Base-by-base conservation (phyloP, 331 rosid species). In the Malus hybrid region DNA sequence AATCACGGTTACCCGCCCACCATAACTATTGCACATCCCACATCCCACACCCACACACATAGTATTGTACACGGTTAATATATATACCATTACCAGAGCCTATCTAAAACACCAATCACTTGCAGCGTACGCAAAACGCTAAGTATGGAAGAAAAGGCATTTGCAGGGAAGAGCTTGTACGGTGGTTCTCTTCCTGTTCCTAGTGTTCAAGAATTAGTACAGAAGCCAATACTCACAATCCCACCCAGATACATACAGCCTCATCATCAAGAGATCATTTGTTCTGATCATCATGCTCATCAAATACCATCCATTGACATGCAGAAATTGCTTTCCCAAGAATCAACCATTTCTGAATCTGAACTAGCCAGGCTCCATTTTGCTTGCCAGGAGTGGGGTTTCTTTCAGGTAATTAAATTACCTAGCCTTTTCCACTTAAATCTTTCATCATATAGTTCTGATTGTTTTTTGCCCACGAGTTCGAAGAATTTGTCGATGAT, bases 101-200 rank as follows among this genome's bases (percentile, higher is more conserved):
- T 15, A 50, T 50, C 55, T 50, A 15, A 15, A 50, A 50, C 55
- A 50, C 55, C 8, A n/a, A 5, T 6, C 6, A 2, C n/a, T 5
- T 15, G 6, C 19, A 50, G n/a, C 55, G 55, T 15, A 15, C 3
- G n/a, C 19, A 50, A 50, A 50, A 5, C 24, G n/a, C 55, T 6
- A 26, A 11, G 5, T 5, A 70, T 70, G 53, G 68, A 53, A 39
- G 26, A 30, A 56, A 73, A 46, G 75, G 78, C 52, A 33, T 20
- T 2, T 15, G 55, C 55, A 0, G n/a, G n/a, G 36, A 28, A 14
- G 44, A 39, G 28, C 26, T 13, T 52, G 48, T 73, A 7, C 6
- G 82, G 82, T 57, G 56, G 63, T 19, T 79, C 82, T 66, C 34
- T 66, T 26, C 18, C 24, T 4, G 82, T 79, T 32, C 82, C 82